Evolutionary conservation across 768 basidiomycete genomes (phyloP), one percentile per base, ranked within the genome.

Genomic region (Termitomyces bulborhizus): DNA sequence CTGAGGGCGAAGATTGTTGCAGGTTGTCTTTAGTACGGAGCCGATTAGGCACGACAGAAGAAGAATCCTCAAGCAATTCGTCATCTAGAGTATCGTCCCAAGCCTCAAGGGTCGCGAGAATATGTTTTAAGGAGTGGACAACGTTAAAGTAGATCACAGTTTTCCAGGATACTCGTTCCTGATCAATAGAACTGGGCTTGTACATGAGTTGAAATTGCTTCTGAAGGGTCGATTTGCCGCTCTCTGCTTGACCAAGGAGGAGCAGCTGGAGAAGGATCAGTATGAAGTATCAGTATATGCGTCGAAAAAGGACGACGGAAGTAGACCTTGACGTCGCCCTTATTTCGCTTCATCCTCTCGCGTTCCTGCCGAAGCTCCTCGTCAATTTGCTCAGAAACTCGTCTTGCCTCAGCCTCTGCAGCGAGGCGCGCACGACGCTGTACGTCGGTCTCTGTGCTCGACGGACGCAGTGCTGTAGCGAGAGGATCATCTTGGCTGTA

Each of bases 171-270:
- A 77, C 69, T 18, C 86, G 83, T 62, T 89, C 86, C 56, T 77
- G 76, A 56, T 88, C 85, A 41, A 88, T 71, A 41, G 84, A 82
- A 57, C 76, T 79, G 8, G 86, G 89, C 56, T 79, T 83, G 69
- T 90, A 90, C 82, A 90, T 87, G 61, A 90, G 80, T 67, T 89
- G 87, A 61, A 86, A 88, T 64, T 87, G 87, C 65, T 88, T 88
- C 69, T 86, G 85, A 46, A 89, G 76, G 3, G 86, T 88, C 32
- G 84, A 84, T 65, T 89, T 88, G 61, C 86, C 86, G 46, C 84
- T 88, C 73, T 89, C 87, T 39, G 87, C 86, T 63, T 89, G 87
- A 39, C 88, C 88, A 40, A 89, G 77, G 54, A 90, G 76, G n/a
- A 90, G 70, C 42, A 89, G 70, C 85, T 90, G 62, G 47, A 41